phyloP scores from a whole-genome alignment of 2,329 filamentous ascomycete genomes.

The Cladosporium sp. region DNA sequence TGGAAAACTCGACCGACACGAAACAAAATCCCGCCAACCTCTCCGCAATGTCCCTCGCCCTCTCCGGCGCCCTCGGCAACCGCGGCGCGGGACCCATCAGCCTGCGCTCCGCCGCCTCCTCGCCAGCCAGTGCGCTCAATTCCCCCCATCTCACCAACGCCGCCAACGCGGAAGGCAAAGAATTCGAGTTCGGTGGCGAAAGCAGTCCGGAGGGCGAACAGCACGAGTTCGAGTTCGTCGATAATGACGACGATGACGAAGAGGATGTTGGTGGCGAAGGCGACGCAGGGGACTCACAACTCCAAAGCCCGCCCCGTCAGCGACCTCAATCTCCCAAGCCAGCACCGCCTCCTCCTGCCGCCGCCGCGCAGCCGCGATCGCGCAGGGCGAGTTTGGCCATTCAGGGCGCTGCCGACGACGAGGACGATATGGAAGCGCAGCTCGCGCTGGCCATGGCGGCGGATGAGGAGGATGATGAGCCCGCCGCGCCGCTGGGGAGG shows the following conservation, averaged over 20 bases:
- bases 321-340: no score
- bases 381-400: constrained; percentile 22
- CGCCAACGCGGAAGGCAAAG: neutral
- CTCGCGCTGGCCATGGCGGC: constrained; percentile 39
- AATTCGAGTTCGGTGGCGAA: constrained; percentile 5
- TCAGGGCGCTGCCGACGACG: constrained; percentile 32
- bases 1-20: constrained; percentile 29
- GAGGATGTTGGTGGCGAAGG: constrained; percentile 34
- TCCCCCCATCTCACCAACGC: constrained; percentile 16
- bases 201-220: constrained; percentile 13
- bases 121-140: constrained; percentile 20
- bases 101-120: constrained; percentile 41
- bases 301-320: constrained; percentile 27
- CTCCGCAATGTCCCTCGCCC: constrained; percentile 26
- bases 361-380: constrained; percentile 17
- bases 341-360: constrained; percentile 21
- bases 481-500: constrained; percentile 31
- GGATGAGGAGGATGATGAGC: constrained; percentile 25
- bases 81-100: constrained; percentile 40
- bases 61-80: constrained; percentile 18
- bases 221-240: constrained; percentile 29
- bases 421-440: constrained; percentile 38
- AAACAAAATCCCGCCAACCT: constrained; percentile 21
- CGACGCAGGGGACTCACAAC: constrained; percentile 30
- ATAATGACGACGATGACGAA: constrained; percentile 31